Evolutionary conservation across 306 rosid genomes (phyloP), one percentile per base, ranked within the genome.

Genomic region (Ziziphus jujuba): DNA sequence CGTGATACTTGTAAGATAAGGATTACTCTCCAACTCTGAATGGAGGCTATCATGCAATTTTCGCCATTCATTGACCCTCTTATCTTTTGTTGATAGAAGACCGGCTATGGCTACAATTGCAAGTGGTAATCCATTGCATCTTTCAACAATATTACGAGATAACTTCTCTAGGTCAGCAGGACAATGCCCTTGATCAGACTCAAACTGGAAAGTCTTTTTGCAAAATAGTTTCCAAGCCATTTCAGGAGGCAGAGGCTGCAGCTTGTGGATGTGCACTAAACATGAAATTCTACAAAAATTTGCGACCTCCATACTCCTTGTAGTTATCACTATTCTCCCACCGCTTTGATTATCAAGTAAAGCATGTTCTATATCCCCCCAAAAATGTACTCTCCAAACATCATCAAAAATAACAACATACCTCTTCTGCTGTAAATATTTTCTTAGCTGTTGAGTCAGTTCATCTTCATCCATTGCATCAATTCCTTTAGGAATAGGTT

Each of bases 11-110:
- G 33, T 4, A 28, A 28, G 33, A 28, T 1, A 28, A 28, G 33
- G 33, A 28, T 28, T 28, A 5, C 43, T 51, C 44, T 49, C 57
- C 5, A 77, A n/a, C 74, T 77, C 74, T 6, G 63, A 5, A 4
- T 51, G 56, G 3, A 72, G 36, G 43, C 65, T 67, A 43, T 50
- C 54, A 63, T 19, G 6, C 20, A 73, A 49, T 40, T 63, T 72
- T 50, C 21, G 15, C 82, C 78, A 72, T 45, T 78, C 78, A 31
- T 13, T 40, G 33, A 62, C 24, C 19, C 7, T 67, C 21, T 72
- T 67, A 0, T 36, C 16, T 57, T 78, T 78, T 20, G 78, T 72
- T 38, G 60, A 56, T 14, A 56, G 9, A 11, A 56, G 60, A 56
- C 60, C 60, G 8, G 60, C 60, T 12, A 56, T 13, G 16, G 24